Evolutionary conservation across 2,329 filamentous ascomycete genomes (phyloP), one percentile per base, ranked within the genome.

Genomic region (Elsinoe ampelina): DNA sequence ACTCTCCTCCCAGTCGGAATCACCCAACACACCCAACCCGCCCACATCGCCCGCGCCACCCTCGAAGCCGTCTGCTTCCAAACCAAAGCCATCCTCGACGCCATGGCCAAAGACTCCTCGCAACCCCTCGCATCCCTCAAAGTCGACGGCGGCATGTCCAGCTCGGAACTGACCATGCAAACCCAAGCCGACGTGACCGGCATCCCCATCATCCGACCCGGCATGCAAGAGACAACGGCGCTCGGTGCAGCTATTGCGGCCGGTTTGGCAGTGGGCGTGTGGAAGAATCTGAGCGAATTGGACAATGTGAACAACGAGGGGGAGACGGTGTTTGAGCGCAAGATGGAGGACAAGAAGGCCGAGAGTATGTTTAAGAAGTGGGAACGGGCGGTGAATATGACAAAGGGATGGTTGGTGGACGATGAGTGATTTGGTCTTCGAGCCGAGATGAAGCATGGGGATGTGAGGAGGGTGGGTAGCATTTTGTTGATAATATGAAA

Each of bases 1-100:
- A 13, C 20, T 54, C 15, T 30, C 26, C 26, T 5, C 26, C n/a
- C 63, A 67, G 66, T 56, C 59, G 64, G 66, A 32, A 66, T 67
- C 57, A 68, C 68, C 30, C 64, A 91, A 64, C 86, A 90, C 73
- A 95, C 90, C 0, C 80, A 89, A 67, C 84, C 84, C 64, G 88
- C 88, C 13, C 90, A 95, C 69, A 89, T 95, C 64, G 89, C 89
- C 43, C 85, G 90, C 59, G 90, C 90, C 35, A 95, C 90, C 0
- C 81, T 95, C 55, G 90, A 95, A 72, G 89, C 90, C 3, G 91
- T 88, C 36, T 95, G 90, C 74, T 95, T 88, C 77, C 90, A 95
- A 72, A 95, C 89, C 20, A 90, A 90, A 65, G 90, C 90, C 19
- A 95, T 95, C 65, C 80, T 95, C 20, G 85, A 93, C 67, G 89